Base-by-base conservation (phyloP, 1,284 basidiomycete species). In the Marasmius fiardii region DNA sequence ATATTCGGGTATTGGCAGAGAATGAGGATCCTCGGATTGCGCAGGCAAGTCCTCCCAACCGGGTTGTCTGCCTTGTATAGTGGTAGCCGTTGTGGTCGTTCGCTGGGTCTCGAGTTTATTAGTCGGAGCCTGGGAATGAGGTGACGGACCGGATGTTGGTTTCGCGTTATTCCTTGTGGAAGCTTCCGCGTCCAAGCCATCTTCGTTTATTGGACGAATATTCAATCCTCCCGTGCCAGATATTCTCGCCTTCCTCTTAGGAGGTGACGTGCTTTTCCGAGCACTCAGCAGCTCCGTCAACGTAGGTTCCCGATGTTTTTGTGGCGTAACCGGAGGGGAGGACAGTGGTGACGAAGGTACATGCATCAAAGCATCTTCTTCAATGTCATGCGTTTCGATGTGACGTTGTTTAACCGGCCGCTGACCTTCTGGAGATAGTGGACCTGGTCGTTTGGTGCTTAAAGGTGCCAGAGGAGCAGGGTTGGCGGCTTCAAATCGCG, bases 251-350 rank as follows among this genome's bases (percentile, higher is more conserved):
- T 49, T 49, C 11, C 47, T 26, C 33, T 49, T 49, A 1, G 47
- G n/a, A n/a, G n/a, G 47, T n/a, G 47, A 28, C 16, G 47, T 16
- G 14, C 39, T 18, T 26, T 49, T 49, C 26, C 28, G 24, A n/a
- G 47, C 47, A 20, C 47, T 49, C 47, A 49, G 33, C 4, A 49
- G 47, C 26, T 49, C 47, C 4, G 47, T 49, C 12, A 49, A 26
- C 2, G 47, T 49, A 14, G 47, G 47, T 31, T 33, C 1, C 23
- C 3, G n/a, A 7, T 49, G 7, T 33, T 49, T 49, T 20, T 49
- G 24, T 7, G 47, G 47, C 2, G 47, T 33, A 12, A n/a, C 28
- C 5, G 26, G 47, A 12, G 28, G n/a, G n/a, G 47, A 33, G 10
- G 47, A 33, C 33, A 47, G 24, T 10, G 44, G 44, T 26, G 44